Conservation (phyloP, 352 stramenopile genomes). For the Globisporangium paddicum region DNA sequence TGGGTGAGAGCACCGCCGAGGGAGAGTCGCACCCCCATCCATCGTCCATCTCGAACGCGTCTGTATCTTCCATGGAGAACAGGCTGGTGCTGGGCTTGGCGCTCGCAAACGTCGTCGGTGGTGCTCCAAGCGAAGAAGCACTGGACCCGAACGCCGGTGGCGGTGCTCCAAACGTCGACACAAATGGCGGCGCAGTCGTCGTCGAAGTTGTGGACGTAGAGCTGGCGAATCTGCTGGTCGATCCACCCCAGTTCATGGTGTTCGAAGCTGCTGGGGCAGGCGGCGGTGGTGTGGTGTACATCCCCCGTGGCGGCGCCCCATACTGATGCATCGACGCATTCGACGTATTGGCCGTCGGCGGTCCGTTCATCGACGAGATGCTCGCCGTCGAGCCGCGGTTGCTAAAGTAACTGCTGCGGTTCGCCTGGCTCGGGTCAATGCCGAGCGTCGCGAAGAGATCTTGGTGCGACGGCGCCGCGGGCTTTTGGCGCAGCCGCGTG, state of each 20-base stretch:
- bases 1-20: constrained; percentile 61
- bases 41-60: constrained; percentile 60
- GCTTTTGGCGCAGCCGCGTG: constrained; percentile 60
- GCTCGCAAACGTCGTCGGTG: neutral
- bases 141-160: neutral
- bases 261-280: constrained; percentile 6
- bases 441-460: constrained; percentile 59
- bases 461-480: constrained; percentile 22
- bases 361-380: constrained; percentile 11
- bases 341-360: constrained; percentile 7
- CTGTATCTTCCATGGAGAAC: constrained; percentile 73
- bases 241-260: constrained; percentile 13
- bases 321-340: constrained; percentile 13
- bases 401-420: constrained; percentile 17
- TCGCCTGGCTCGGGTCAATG: constrained; percentile 23
- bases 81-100: constrained; percentile 35
- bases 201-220: neutral
- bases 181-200: constrained; percentile 1
- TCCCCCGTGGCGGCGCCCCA: constrained; percentile 2
- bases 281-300: neutral
- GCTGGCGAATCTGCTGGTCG: constrained; percentile 10
- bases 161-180: constrained; percentile 1
- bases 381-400: constrained; percentile 19
- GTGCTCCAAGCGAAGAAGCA: neutral
- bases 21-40: constrained; percentile 71